Evolutionary conservation across 2,329 filamentous ascomycete genomes (phyloP).

Genomic region (Gnomoniopsis smithogilvyi): DNA sequence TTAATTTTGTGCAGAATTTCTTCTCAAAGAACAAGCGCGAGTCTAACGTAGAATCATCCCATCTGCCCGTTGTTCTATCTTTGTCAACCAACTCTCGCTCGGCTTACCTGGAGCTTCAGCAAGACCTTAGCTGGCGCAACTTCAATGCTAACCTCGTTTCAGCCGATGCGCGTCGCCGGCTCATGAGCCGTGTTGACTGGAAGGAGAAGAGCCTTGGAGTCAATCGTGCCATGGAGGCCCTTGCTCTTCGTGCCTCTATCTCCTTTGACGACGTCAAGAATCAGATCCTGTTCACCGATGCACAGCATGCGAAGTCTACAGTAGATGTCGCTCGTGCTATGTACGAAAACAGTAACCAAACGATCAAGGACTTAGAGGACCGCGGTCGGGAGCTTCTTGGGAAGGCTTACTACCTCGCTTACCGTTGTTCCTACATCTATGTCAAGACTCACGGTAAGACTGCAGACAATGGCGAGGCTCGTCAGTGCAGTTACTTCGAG

Average conservation of each 20-base stretch:
- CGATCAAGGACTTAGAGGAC: constrained; percentile 6
- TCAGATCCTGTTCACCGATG: not conserved
- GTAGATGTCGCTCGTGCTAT: not conserved
- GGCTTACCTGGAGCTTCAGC: constrained; percentile 9
- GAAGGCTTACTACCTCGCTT: constrained; percentile 10
- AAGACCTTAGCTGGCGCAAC: constrained; percentile 14
- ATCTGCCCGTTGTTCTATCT: constrained; percentile 25
- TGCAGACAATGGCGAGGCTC: not conserved
- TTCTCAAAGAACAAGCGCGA: constrained; percentile 43
- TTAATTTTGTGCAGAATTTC: constrained; percentile 57
- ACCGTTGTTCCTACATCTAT: constrained; percentile 5
- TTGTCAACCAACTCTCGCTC: constrained; percentile 17
- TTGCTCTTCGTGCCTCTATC: constrained; percentile 11
- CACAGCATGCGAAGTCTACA: not conserved
- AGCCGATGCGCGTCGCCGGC: constrained; percentile 11
- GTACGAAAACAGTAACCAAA: not conserved
- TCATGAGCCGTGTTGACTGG: constrained; percentile 15
- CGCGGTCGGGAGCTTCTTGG: constrained; percentile 13
- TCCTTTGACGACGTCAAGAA: constrained; percentile 10
- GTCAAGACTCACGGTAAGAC: not conserved
- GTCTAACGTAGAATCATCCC: constrained; percentile 19
- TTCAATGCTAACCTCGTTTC: constrained; percentile 16
- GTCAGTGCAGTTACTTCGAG: constrained; percentile 10
- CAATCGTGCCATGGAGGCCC: constrained; percentile 15
- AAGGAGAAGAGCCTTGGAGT: constrained; percentile 4